Evolutionary conservation across 1,284 basidiomycete species (phyloP).

Genomic region (Caloboletus inedulis): DNA sequence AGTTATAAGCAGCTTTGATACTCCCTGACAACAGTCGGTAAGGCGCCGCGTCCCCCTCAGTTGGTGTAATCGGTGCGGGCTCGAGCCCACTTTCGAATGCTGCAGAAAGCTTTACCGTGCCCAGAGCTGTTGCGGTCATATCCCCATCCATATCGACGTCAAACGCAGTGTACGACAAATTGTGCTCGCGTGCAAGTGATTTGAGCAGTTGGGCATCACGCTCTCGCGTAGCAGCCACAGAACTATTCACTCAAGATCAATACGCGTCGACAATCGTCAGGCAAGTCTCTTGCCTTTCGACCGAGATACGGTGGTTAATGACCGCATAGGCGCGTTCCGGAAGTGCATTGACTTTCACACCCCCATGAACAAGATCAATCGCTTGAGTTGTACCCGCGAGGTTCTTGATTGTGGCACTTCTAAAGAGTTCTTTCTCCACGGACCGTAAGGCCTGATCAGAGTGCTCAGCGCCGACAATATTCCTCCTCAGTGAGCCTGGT

Average conservation of each 20-base stretch:
- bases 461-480: constrained; percentile 36
- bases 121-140: constrained; percentile 26
- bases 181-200: constrained; percentile 42
- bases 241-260: constrained; percentile 31
- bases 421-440: constrained; percentile 41
- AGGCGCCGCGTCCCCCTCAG: constrained; percentile 40
- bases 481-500: constrained; percentile 36
- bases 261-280: background rate
- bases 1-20: constrained; percentile 45
- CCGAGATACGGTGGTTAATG: constrained; percentile 42
- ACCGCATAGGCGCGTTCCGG: constrained; percentile 53
- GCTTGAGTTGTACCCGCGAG: constrained; percentile 57
- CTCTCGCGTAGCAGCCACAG: constrained; percentile 41
- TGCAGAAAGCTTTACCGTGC: constrained; percentile 41
- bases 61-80: constrained; percentile 56
- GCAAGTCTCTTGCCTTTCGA: constrained; percentile 40
- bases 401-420: constrained; percentile 25
- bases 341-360: constrained; percentile 61
- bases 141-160: constrained; percentile 22
- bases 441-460: constrained; percentile 42
- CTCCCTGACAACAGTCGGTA: constrained; percentile 50
- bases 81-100: constrained; percentile 41
- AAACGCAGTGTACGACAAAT: constrained; percentile 48
- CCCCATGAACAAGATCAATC: constrained; percentile 55
- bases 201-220: constrained; percentile 42